Percentiles rank a stretch among this genome's conserved stretches.
Conservation (phyloP, 2,329 filamentous ascomycete species). For the Phialophora tarda region DNA sequence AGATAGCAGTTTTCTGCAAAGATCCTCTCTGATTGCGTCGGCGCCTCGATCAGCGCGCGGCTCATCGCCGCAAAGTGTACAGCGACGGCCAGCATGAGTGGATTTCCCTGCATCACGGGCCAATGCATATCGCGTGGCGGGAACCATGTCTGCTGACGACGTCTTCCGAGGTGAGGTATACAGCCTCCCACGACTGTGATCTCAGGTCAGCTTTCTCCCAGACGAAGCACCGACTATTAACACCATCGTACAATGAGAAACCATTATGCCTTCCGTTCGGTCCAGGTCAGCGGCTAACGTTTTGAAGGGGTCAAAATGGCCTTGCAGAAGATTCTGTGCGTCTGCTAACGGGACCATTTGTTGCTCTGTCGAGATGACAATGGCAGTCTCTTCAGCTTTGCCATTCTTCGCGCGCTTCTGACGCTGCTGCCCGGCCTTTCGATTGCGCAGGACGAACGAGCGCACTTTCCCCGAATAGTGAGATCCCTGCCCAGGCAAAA, state of each 20-base stretch:
- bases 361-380: background rate
- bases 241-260: constrained; percentile 1
- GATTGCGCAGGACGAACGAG: constrained; percentile 13
- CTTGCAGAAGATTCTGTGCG: constrained; percentile 6
- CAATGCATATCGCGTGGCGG: constrained; percentile 12
- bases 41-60: background rate
- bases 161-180: constrained; percentile 3
- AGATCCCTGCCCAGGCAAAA: constrained; percentile 3
- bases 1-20: constrained; percentile 2
- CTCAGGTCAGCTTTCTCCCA: background rate
- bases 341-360: constrained; percentile 6
- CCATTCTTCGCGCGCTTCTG: background rate
- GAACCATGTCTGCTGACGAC: constrained; percentile 1
- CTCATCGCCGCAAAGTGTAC: constrained; percentile 14
- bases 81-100: constrained; percentile 3
- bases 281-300: constrained; percentile 1
- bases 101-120: constrained; percentile 1
- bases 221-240: too few relatives aligned
- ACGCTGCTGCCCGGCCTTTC: background rate
- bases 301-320: constrained; percentile 8
- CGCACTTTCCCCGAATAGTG: constrained; percentile 6
- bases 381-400: background rate
- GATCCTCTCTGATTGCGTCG: background rate
- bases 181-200: constrained; percentile 4
- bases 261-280: constrained; percentile 11